These are phyloP conservation scores for Cyberlindnera petersonii DNA, from an alignment of 805 yeast species.

Conservation along the genomic window DNA sequence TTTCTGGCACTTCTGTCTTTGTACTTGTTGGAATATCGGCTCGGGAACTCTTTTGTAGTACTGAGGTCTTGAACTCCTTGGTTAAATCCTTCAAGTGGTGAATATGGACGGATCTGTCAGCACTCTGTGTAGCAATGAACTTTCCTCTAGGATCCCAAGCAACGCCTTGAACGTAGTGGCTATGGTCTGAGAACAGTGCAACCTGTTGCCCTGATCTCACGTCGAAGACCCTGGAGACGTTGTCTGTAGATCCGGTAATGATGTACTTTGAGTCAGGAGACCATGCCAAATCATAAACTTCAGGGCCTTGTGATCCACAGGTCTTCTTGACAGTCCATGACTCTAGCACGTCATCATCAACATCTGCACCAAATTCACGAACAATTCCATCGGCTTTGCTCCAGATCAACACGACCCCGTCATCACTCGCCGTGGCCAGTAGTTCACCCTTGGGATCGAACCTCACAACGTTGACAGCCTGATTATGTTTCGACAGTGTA, in stretches of 20 bases:
- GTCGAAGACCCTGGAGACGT: slow-evolving; percentile 65
- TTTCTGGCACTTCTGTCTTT: slow-evolving; percentile 8
- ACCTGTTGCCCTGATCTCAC: slow-evolving; percentile 54
- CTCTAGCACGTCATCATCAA: slow-evolving; percentile 57
- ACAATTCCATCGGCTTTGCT: slow-evolving; percentile 47
- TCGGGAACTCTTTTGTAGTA: slow-evolving; percentile 46
- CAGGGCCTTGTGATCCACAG: slow-evolving; percentile 59
- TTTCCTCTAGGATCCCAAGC: slow-evolving; percentile 88
- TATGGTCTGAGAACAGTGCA: slow-evolving; percentile 64
- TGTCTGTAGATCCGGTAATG: slow-evolving; percentile 92
- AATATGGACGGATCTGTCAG: slow-evolving; percentile 80
- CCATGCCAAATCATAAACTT: slow-evolving; percentile 91
- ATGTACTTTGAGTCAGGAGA: slow-evolving; percentile 76
- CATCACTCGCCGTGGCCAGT: slow-evolving; percentile 93
- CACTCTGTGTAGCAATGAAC: slow-evolving; percentile 80
- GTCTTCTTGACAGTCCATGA: slow-evolving; percentile 67
- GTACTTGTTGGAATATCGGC: slow-evolving; percentile 49
- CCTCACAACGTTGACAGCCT: slow-evolving; percentile 89
- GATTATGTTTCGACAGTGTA: slow-evolving; percentile 83
- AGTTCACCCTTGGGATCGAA: slow-evolving; percentile 67
- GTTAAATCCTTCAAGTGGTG: slow-evolving; percentile 40
- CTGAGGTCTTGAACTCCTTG: slow-evolving; percentile 34
- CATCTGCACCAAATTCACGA: slow-evolving; percentile 52
- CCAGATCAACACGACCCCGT: slow-evolving; percentile 88
- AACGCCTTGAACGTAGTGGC: slow-evolving; percentile 93